Evolutionary conservation across 306 rosid genomes (phyloP).

Genomic region (Ochetophila trinervis): DNA sequence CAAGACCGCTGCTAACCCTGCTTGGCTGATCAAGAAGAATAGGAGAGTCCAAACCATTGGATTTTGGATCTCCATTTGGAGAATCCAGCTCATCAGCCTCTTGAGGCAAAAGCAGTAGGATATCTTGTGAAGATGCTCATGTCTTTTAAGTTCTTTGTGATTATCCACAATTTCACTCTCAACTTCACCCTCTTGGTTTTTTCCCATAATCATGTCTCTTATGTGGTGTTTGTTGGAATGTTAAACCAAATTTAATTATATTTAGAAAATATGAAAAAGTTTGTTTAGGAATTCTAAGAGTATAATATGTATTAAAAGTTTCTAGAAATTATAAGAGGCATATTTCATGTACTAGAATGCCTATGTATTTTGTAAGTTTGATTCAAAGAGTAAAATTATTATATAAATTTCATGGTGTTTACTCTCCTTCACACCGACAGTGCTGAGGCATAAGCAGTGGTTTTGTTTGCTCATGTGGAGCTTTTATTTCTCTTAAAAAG

Average conservation of each 20-base stretch:
- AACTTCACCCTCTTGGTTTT: conserved; percentile 44
- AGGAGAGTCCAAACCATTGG: conserved; percentile 16
- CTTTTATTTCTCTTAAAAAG: conserved; percentile 84
- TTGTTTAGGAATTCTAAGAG: too few relatives aligned
- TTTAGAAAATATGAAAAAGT: too few relatives aligned
- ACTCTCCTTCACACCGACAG: too few relatives aligned
- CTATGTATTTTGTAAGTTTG: too few relatives aligned
- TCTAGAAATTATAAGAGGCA: too few relatives aligned
- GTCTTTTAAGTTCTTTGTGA: conserved; percentile 37
- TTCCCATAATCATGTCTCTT: conserved; percentile 96
- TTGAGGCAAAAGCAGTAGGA: conserved; percentile 81
- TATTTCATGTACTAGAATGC: too few relatives aligned
- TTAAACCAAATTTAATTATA: too few relatives aligned
- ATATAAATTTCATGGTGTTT: too few relatives aligned
- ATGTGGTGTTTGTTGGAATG: too few relatives aligned
- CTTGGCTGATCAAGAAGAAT: conserved; percentile 31
- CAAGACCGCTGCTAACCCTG: conserved; percentile 23
- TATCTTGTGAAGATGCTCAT: conserved; percentile 67
- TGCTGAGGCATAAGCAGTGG: conserved; percentile 99
- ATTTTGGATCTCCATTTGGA: conserved; percentile 43
- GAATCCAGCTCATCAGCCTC: conserved; percentile 50
- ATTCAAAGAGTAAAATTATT: too few relatives aligned
- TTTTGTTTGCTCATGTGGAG: conserved; percentile 87
- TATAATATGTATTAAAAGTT: too few relatives aligned
- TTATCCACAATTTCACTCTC: conserved; percentile 36